These are phyloP conservation scores for Daldinia grandis DNA, from an alignment of 495 filamentous ascomycete species.

Conservation along the genomic window DNA sequence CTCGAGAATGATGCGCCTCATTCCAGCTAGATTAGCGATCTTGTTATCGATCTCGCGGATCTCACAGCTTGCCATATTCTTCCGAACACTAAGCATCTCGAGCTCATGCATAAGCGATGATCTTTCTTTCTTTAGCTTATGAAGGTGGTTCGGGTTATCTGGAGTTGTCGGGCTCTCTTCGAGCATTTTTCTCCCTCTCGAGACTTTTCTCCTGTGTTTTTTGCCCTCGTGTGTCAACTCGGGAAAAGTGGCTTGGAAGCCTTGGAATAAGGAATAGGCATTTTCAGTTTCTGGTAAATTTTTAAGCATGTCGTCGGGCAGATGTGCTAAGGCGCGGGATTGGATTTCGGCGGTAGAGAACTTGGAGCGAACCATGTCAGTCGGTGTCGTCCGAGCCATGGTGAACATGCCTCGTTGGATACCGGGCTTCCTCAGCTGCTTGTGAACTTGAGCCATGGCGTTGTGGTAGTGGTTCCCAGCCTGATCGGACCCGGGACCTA, in stretches of 20 bases:
- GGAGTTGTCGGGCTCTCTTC: conserved; percentile 64
- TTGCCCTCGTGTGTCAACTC: conserved; percentile 73
- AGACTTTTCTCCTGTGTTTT: conserved; percentile 72
- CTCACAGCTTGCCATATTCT: conserved; percentile 97
- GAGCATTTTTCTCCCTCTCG: conserved; percentile 77
- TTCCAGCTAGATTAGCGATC: conserved; percentile 89
- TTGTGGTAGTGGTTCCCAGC: conserved; percentile 75
- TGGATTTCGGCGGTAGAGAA: conserved; percentile 93
- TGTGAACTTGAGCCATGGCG: conserved; percentile 89
- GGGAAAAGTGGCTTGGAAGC: conserved; percentile 90
- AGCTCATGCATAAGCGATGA: conserved; percentile 78
- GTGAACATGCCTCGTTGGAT: conserved; percentile 91
- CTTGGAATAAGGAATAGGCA: conserved; percentile 92
- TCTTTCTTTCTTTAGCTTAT: conserved; percentile 79
- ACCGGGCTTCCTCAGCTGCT: conserved; percentile 80
- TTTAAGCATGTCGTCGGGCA: conserved; percentile 87
- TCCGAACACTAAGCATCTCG: conserved; percentile 90
- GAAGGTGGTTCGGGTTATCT: conserved; percentile 69
- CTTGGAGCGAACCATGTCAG: conserved; percentile 90
- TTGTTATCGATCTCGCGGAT: conserved; percentile 98
- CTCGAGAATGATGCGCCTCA: conserved; percentile 93
- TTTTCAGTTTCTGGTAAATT: conserved; percentile 88
- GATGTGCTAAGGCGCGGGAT: conserved; percentile 85
- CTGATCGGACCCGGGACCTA: conserved; percentile 72
- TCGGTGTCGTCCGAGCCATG: conserved; percentile 85